Percentiles rank a stretch among this genome's conserved stretches.
These are phyloP conservation scores for Sonneratia caseolaris DNA, from an alignment of 345 rosid species.

Conservation along the genomic window DNA sequence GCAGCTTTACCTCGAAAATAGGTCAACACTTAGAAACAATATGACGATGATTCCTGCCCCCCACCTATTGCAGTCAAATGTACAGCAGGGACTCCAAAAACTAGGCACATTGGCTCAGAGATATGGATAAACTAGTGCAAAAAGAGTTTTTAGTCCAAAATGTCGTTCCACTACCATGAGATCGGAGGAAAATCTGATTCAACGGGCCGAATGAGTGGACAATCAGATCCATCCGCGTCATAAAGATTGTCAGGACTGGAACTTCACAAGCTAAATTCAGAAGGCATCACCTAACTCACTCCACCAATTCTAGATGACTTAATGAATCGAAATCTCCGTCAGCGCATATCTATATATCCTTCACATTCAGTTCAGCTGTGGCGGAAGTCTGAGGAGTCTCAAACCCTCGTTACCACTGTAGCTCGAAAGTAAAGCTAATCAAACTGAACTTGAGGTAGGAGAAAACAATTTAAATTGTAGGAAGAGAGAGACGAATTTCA, in stretches of 20 bases:
- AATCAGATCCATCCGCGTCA: background rate
- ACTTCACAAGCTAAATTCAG: background rate
- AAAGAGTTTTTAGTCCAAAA: too few relatives aligned
- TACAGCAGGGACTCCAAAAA: background rate
- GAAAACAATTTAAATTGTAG: conserved; percentile 1
- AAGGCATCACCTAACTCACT: background rate
- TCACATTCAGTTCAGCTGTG: too few relatives aligned
- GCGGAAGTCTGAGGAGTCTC: too few relatives aligned
- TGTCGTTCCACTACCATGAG: background rate
- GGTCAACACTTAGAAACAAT: background rate
- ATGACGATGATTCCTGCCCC: background rate
- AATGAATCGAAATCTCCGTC: too few relatives aligned
- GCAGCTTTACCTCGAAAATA: background rate
- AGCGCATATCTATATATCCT: too few relatives aligned
- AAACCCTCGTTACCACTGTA: too few relatives aligned
- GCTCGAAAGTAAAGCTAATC: conserved; percentile 3
- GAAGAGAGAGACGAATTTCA: background rate
- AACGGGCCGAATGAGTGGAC: background rate
- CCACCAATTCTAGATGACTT: background rate
- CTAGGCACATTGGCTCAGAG: too few relatives aligned
- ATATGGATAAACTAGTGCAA: too few relatives aligned
- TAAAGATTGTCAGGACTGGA: background rate
- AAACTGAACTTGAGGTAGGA: conserved; percentile 10
- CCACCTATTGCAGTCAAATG: background rate
- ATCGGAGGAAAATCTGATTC: too few relatives aligned